These are phyloP conservation scores for Pharus latifolius DNA, from an alignment of 176 grass and related monocot species.

Conservation along the genomic window DNA sequence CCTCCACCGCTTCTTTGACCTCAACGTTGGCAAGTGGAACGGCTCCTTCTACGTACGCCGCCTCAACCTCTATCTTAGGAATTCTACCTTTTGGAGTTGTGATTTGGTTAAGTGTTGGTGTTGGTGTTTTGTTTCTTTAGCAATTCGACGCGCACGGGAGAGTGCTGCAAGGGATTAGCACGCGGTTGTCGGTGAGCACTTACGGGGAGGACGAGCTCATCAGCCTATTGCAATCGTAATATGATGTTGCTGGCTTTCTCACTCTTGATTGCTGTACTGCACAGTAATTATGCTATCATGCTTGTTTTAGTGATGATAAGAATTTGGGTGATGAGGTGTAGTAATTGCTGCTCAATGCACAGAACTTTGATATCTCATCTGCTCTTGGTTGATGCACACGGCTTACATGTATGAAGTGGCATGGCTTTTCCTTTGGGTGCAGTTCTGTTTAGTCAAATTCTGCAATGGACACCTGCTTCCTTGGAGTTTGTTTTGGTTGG, in stretches of 20 bases:
- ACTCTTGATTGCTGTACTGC: background rate
- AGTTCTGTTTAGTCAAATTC: no score
- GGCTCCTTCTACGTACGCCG: conserved; percentile 56
- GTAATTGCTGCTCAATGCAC: no score
- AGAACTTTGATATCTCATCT: no score
- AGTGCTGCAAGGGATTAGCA: conserved; percentile 55
- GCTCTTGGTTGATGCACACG: no score
- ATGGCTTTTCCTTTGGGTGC: no score
- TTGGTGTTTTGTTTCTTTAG: conserved; percentile 19
- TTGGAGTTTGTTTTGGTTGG: no score
- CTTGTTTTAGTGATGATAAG: background rate
- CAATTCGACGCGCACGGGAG: conserved; percentile 87
- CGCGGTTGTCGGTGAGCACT: conserved; percentile 60
- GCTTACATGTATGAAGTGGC: no score
- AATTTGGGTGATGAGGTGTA: no score
- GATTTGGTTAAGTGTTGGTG: background rate
- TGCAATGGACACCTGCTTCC: no score
- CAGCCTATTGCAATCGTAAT: conserved; percentile 91
- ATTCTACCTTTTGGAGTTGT: background rate
- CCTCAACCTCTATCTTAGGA: background rate
- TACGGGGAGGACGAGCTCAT: conserved; percentile 84
- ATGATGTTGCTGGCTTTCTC: background rate
- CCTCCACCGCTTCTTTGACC: conserved; percentile 54
- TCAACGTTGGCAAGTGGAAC: conserved; percentile 86
- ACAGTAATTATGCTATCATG: background rate